These are phyloP conservation scores for Orbilia quercus DNA, from an alignment of 2,329 filamentous ascomycete genomes.

Conservation along the genomic window DNA sequence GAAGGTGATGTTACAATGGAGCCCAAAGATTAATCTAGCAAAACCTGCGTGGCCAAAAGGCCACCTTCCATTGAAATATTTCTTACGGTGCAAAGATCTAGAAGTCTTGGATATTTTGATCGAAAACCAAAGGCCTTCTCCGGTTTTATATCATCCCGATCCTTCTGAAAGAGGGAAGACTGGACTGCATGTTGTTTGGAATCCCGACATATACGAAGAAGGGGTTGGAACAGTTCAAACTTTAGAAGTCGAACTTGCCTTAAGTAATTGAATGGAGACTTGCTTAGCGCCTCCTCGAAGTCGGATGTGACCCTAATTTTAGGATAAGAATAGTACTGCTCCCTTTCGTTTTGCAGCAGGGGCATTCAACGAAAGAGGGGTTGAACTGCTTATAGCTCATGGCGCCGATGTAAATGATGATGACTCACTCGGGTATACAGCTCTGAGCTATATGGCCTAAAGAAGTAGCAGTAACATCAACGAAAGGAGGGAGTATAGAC, in stretches of 20 bases:
- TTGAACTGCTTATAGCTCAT: conserved; percentile 24
- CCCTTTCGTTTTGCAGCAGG: conserved; percentile 9
- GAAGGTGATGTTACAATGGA: conserved; percentile 7
- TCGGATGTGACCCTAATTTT: conserved; percentile 36
- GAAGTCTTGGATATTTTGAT: conserved; percentile 21
- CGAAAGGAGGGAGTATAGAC: too few species aligned
- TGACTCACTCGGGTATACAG: conserved; percentile 18
- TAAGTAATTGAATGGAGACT: background rate
- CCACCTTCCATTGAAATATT: background rate
- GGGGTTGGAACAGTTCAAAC: too few species aligned
- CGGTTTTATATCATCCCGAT: background rate
- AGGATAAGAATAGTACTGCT: conserved; percentile 16
- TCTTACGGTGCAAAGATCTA: background rate
- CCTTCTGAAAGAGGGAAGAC: background rate
- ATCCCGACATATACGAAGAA: too few species aligned
- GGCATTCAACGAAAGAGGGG: background rate
- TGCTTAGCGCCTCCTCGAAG: conserved; percentile 19
- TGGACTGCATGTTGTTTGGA: background rate
- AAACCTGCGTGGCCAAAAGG: background rate
- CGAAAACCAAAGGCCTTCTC: background rate
- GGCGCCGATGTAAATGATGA: conserved; percentile 39
- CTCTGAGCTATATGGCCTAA: background rate
- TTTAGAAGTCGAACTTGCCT: too few species aligned
- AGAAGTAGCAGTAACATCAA: too few species aligned
- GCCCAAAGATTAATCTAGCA: background rate